Evolutionary conservation across 805 yeast species (phyloP).

Genomic region (Spathaspora sp.): DNA sequence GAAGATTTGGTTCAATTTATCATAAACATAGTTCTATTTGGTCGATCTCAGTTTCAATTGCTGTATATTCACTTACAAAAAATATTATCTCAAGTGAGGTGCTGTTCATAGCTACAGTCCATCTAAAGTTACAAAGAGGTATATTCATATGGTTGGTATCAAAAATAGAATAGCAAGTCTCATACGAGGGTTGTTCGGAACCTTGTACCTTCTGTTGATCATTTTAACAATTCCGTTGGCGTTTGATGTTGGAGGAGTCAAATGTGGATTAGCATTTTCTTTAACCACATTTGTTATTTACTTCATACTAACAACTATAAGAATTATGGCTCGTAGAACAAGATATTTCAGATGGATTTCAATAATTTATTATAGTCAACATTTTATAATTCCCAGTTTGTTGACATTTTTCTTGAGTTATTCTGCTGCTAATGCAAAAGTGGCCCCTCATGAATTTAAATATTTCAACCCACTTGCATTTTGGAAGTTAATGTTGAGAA

Average conservation of each 20-base stretch:
- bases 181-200: slow-evolving; percentile 8
- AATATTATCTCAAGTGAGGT: too few relatives aligned
- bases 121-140: neutral
- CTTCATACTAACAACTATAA: slow-evolving; percentile 66
- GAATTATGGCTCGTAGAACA: slow-evolving; percentile 47
- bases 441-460: neutral
- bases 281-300: slow-evolving; percentile 57
- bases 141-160: neutral
- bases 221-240: slow-evolving; percentile 86
- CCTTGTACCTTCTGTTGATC: slow-evolving; percentile 60
- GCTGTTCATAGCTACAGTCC: neutral
- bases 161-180: slow-evolving; percentile 5
- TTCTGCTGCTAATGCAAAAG: slow-evolving; percentile 21
- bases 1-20: neutral
- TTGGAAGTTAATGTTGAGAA: slow-evolving; percentile 70
- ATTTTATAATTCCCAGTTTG: slow-evolving; percentile 76
- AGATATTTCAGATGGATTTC: slow-evolving; percentile 44
- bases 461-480: slow-evolving; percentile 37
- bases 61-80: too few relatives aligned
- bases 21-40: neutral
- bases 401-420: slow-evolving; percentile 64
- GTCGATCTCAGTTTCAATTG: neutral
- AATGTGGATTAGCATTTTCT: slow-evolving; percentile 86
- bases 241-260: slow-evolving; percentile 88
- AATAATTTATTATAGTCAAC: slow-evolving; percentile 72